These are phyloP conservation scores for Cicer chorassanicum DNA, from an alignment of 306 rosid genomes.

Conservation along the genomic window DNA sequence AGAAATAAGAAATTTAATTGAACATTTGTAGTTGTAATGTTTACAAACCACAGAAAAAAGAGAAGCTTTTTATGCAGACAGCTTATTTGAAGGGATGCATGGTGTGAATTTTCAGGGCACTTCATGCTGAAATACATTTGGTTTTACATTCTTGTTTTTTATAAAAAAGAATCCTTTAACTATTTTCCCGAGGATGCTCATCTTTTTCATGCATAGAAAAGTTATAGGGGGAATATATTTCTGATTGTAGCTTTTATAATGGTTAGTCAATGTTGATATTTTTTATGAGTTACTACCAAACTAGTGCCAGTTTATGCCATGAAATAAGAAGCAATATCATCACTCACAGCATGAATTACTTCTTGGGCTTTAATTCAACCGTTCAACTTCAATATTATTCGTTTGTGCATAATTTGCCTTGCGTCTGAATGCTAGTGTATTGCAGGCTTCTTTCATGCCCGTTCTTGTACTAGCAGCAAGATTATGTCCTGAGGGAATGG, in stretches of 20 bases:
- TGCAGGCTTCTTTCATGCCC: conserved; percentile 98
- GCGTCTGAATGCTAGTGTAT: conserved; percentile 41
- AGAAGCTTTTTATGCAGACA: conserved; percentile 19
- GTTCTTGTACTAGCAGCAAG: conserved; percentile 96
- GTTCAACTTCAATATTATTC: conserved; percentile 28
- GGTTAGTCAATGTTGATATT: not conserved
- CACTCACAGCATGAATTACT: conserved; percentile 5
- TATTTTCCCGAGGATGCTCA: not conserved
- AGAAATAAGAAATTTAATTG: conserved; percentile 2
- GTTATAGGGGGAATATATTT: conserved; percentile 27
- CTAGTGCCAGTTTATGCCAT: conserved; percentile 17
- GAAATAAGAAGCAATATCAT: conserved; percentile 2
- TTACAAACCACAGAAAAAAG: conserved; percentile 10
- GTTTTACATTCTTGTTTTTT: conserved; percentile 27
- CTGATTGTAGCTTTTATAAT: conserved; percentile 18
- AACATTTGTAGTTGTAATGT: conserved; percentile 12
- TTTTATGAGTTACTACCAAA: conserved; percentile 27
- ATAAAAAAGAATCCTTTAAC: conserved; percentile 7
- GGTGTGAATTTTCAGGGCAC: conserved; percentile 31
- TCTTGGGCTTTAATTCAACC: conserved; percentile 32
- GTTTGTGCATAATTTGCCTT: conserved; percentile 33
- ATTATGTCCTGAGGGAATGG: conserved; percentile 97
- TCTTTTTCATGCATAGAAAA: conserved; percentile 34
- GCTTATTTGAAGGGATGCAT: conserved; percentile 28
- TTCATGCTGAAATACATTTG: conserved; percentile 17